Conservation (phyloP, 345 rosid genomes). For the Abelmoschus esculentus region DNA sequence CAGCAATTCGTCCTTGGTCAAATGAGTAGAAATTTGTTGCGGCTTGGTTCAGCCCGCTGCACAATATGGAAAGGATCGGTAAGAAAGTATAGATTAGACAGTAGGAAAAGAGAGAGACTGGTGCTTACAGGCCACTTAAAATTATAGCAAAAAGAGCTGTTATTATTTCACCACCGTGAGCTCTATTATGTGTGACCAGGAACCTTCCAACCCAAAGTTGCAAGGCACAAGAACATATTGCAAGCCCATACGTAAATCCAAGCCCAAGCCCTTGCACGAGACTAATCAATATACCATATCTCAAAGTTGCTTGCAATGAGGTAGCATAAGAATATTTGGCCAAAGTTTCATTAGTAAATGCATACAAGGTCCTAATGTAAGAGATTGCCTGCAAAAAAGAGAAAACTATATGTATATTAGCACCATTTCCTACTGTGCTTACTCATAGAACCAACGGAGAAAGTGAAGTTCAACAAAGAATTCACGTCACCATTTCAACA, state of each 20-base stretch:
- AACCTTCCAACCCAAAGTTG: slow-evolving; percentile 95
- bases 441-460: no score
- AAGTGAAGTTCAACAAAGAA: neutral
- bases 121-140: slow-evolving; percentile 96
- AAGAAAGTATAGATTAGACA: slow-evolving; percentile 7
- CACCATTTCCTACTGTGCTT: neutral
- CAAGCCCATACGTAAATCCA: slow-evolving; percentile 98
- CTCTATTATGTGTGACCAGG: slow-evolving; percentile 45
- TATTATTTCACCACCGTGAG: slow-evolving; percentile 87
- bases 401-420: slow-evolving; percentile 13
- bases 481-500: neutral
- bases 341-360: slow-evolving; percentile 94
- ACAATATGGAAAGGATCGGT: slow-evolving; percentile 9
- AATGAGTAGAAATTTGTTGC: slow-evolving; percentile 98
- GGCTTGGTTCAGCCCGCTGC: slow-evolving; percentile 96
- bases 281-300: slow-evolving; percentile 88
- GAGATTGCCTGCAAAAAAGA: slow-evolving; percentile 76
- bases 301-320: slow-evolving; percentile 90
- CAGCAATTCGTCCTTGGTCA: slow-evolving; percentile 99
- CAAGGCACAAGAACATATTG: slow-evolving; percentile 92
- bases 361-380: slow-evolving; percentile 79
- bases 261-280: slow-evolving; percentile 99
- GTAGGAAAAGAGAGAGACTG: slow-evolving; percentile 20
- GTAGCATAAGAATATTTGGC: slow-evolving; percentile 97
- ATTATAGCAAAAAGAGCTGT: slow-evolving; percentile 88